Evolutionary conservation across 2,329 filamentous ascomycete species (phyloP).

Genomic region (Nigrospora sphaerica): DNA sequence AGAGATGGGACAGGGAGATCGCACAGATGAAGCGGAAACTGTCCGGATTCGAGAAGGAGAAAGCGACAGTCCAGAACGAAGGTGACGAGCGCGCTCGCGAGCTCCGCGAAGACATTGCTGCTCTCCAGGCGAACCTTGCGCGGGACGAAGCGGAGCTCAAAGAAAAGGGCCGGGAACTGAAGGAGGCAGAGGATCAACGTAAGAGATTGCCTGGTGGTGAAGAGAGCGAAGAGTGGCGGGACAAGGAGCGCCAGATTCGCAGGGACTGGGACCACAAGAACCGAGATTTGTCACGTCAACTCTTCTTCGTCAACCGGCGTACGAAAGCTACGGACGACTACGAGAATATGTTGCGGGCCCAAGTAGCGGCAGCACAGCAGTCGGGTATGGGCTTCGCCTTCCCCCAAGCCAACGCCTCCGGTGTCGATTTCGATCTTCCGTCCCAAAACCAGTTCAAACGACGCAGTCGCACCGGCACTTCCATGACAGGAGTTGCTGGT

Average conservation of each 20-base stretch:
- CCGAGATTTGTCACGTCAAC: constrained; percentile 42
- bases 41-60: constrained; percentile 47
- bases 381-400: constrained; percentile 34
- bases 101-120: constrained; percentile 47
- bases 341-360: constrained; percentile 37
- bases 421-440: constrained; percentile 39
- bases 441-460: constrained; percentile 35
- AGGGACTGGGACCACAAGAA: constrained; percentile 49
- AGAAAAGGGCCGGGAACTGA: constrained; percentile 63
- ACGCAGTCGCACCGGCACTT: constrained; percentile 40
- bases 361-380: constrained; percentile 35
- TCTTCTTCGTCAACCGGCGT: constrained; percentile 37
- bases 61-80: constrained; percentile 40
- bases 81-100: constrained; percentile 44
- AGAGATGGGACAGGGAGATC: constrained; percentile 60
- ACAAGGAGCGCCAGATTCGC: constrained; percentile 42
- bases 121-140: constrained; percentile 57
- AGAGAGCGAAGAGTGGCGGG: constrained; percentile 49
- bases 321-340: constrained; percentile 34
- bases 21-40: constrained; percentile 51
- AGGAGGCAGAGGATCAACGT: constrained; percentile 64
- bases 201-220: constrained; percentile 57
- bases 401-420: constrained; percentile 34
- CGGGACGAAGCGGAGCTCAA: constrained; percentile 67
- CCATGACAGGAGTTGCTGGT: constrained; percentile 32